Evolutionary conservation across 805 yeast species (phyloP), one percentile per base, ranked within the genome.

Genomic region (Gaillardinia entomophila): DNA sequence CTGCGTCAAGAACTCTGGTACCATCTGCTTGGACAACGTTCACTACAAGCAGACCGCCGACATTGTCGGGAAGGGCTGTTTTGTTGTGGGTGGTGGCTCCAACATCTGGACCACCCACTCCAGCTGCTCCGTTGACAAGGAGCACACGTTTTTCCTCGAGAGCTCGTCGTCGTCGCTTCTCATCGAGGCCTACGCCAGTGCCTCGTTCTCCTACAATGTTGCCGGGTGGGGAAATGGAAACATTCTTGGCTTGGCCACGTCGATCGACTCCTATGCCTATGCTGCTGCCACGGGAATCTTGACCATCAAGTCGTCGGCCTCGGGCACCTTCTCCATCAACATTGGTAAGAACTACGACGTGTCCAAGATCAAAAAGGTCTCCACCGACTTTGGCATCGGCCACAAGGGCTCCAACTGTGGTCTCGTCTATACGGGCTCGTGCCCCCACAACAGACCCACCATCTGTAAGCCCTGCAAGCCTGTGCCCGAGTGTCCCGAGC

Each of bases 21-120:
- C 42, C 18, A 49, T 54, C 30, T 56, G 62, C 42, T 46, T 57
- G 27, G 19, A 36, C 31, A 54, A 49, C 26, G 38, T 43, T 19
- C 29, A 29, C 2, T 57, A 48, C 37, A 28, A 32, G 11, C 62
- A 57, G 40, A 35, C 45, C 2, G 42, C 53, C 12, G 28, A 26
- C 16, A 41, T 57, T 25, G 7, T 16, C 2, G 62, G 62, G 16
- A 18, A 36, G 11, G 64, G 64, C 17, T 57, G 64, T 45, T 38
- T 54, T 15, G 38, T 31, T 30, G 44, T 45, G 13, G 51, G 47
- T n/a, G 14, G 3, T 4, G 27, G 32, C 16, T 36, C 47, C 24
- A 34, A 15, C 19, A 16, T 42, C 4, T 42, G 37, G 36, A 31
- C 35, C 12, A 34, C 30, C 23, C 34, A 33, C 20, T 31, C 40